Evolutionary conservation across 2,329 filamentous ascomycete genomes (phyloP), one percentile per base, ranked within the genome.

Genomic region (Corniculantispora saksenae): DNA sequence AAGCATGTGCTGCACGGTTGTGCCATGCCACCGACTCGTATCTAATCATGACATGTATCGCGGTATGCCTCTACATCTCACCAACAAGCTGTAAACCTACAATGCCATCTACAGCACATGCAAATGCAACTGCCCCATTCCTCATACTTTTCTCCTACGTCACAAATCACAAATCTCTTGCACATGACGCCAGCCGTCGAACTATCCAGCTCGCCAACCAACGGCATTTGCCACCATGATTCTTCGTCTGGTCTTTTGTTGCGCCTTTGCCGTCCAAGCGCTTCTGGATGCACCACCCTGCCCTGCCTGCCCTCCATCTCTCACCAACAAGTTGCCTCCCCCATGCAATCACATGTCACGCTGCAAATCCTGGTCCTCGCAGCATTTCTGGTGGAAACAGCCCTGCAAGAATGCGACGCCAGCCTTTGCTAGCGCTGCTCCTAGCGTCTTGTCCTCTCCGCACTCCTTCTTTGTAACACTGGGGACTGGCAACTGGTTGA

Each of bases 291-390:
- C n/a, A n/a, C n/a, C n/a, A n/a, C n/a, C n/a, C n/a, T n/a, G n/a
- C n/a, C n/a, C n/a, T 32, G 32, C 32, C 32, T 32, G 6, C 32
- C 10, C 6, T 32, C 32, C 5, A 32, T 10, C 32, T 6, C 32
- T 32, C 32, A 32, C n/a, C n/a, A n/a, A n/a, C n/a, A n/a, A n/a
- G n/a, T 38, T 38, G 35, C 43, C 40, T 45, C 38, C n/a, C 19
- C 23, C 40, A 59, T 25, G 13, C 10, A 60, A 60, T 60, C 27
- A 45, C 57, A 60, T 60, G 57, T 50, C 40, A 60, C 32, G 27
- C 57, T 38, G 45, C 27, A 29, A 32, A 32, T 32, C 32, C 32
- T 32, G 32, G 32, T 32, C 5, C n/a, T n/a, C n/a, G n/a, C 21
- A 23, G 19, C 47, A 50, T n/a, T 32, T 32, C 32, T 32, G 32